Percentiles rank a stretch among this genome's conserved stretches.
Conservation (phyloP, 2,329 filamentous ascomycete genomes). For the Aspergillus sp. region DNA sequence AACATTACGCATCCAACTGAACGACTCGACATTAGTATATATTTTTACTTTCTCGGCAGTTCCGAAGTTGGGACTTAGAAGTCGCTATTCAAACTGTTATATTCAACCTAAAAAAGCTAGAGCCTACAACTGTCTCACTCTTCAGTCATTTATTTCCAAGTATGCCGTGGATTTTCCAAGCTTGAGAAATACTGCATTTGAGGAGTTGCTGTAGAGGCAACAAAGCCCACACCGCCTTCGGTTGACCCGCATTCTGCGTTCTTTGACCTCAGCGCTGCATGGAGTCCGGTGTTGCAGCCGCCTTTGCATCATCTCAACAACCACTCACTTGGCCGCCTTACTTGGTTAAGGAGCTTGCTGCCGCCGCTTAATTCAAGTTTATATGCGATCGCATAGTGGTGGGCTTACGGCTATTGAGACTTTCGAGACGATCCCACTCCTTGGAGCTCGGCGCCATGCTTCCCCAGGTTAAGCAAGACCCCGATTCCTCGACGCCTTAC, state of each 20-base stretch:
- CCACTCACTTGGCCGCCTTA: not conserved
- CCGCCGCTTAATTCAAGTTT: not conserved
- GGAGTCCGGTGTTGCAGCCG: not conserved
- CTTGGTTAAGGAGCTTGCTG: not conserved
- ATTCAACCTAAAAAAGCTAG: too few relatives aligned
- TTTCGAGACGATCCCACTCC: not conserved
- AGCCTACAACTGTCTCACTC: too few relatives aligned
- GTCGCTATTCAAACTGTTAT: too few relatives aligned
- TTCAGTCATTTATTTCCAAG: not conserved
- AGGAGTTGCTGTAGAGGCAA: too few relatives aligned
- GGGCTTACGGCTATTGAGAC: not conserved
- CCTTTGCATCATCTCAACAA: constrained; percentile 18
- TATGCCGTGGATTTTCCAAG: not conserved
- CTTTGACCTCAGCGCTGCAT: constrained; percentile 8
- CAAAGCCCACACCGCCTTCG: constrained; percentile 23
- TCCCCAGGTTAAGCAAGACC: constrained; percentile 43
- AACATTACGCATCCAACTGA: too few relatives aligned
- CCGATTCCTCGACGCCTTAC: constrained; percentile 35
- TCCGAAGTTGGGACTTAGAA: too few relatives aligned
- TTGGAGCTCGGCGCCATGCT: constrained; percentile 23
- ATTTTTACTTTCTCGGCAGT: too few relatives aligned
- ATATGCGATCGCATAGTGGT: constrained; percentile 8
- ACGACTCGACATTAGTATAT: too few relatives aligned
- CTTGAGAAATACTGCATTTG: not conserved
- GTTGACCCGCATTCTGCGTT: constrained; percentile 11